Evolutionary conservation across 2,329 filamentous ascomycete species (phyloP).

Genomic region (Nectriaceae sp.): DNA sequence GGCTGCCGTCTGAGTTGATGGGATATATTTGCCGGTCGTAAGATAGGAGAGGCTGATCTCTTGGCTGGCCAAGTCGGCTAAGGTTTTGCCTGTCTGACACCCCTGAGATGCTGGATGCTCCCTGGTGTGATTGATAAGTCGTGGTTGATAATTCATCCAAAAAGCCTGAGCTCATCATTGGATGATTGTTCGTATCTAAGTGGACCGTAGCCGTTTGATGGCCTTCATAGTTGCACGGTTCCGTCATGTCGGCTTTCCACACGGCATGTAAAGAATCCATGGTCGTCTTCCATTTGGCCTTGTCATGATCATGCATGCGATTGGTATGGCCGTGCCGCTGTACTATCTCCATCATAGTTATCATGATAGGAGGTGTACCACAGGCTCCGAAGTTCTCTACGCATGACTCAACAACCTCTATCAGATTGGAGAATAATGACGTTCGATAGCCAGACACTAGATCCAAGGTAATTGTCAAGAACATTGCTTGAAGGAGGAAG

Average conservation of each 20-base stretch:
- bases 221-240: conserved; percentile 14
- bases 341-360: conserved; percentile 37
- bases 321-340: conserved; percentile 31
- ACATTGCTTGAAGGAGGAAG: conserved; percentile 39
- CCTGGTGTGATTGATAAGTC: conserved; percentile 24
- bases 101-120: conserved; percentile 22
- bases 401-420: conserved; percentile 38
- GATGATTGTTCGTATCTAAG: conserved; percentile 18
- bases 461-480: conserved; percentile 38
- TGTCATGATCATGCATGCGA: conserved; percentile 37
- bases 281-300: conserved; percentile 32
- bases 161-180: conserved; percentile 20
- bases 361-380: conserved; percentile 37
- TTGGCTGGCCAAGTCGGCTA: conserved; percentile 19
- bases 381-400: conserved; percentile 33
- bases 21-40: conserved; percentile 24
- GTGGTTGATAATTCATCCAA: conserved; percentile 32
- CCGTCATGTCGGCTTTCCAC: conserved; percentile 21
- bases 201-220: conserved; percentile 16
- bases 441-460: conserved; percentile 34
- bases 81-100: conserved; percentile 23
- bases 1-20: conserved; percentile 19
- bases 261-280: conserved; percentile 28
- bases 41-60: conserved; percentile 21
- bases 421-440: conserved; percentile 38